These are phyloP conservation scores for Cystobasidium slooffiae DNA, from an alignment of 1,284 basidiomycete genomes.

Conservation along the genomic window DNA sequence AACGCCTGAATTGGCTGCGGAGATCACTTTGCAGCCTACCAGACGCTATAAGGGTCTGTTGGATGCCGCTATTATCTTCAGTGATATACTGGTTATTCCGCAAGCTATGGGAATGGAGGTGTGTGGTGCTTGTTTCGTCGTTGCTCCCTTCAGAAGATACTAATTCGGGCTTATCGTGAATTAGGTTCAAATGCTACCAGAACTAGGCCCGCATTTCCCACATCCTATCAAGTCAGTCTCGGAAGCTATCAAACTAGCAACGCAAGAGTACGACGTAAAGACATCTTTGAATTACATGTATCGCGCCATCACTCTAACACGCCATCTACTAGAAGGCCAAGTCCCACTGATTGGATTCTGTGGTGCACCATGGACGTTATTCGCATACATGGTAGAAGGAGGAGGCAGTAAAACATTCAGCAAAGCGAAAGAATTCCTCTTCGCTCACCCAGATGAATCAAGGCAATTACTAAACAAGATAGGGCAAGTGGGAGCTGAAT, in stretches of 20 bases:
- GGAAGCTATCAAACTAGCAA: slow-evolving; percentile 68
- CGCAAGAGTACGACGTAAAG: slow-evolving; percentile 69
- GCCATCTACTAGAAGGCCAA: slow-evolving; percentile 75
- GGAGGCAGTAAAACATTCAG: slow-evolving; percentile 85
- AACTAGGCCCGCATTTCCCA: slow-evolving; percentile 76
- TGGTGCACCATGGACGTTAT: slow-evolving; percentile 94
- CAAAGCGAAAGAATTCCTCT: slow-evolving; percentile 89
- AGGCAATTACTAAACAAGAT: slow-evolving; percentile 74
- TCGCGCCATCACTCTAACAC: slow-evolving; percentile 81
- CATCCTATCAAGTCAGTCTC: slow-evolving; percentile 75
- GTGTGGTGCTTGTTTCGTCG: background rate
- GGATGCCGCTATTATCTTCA: slow-evolving; percentile 95
- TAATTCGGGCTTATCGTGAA: background rate
- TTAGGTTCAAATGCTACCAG: slow-evolving; percentile 83
- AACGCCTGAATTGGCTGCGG: slow-evolving; percentile 78
- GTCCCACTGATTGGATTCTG: slow-evolving; percentile 94
- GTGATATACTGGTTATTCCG: slow-evolving; percentile 89
- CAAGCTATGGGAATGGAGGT: slow-evolving; percentile 89
- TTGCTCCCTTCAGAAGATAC: background rate
- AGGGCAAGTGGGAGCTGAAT: slow-evolving; percentile 81
- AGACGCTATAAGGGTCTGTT: slow-evolving; percentile 78
- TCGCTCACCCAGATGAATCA: slow-evolving; percentile 81
- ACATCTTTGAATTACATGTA: slow-evolving; percentile 88
- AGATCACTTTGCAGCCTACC: slow-evolving; percentile 90
- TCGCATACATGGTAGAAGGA: slow-evolving; percentile 96